Evolutionary conservation across 345 rosid species (phyloP).

Genomic region (Tarenaya hassleriana): DNA sequence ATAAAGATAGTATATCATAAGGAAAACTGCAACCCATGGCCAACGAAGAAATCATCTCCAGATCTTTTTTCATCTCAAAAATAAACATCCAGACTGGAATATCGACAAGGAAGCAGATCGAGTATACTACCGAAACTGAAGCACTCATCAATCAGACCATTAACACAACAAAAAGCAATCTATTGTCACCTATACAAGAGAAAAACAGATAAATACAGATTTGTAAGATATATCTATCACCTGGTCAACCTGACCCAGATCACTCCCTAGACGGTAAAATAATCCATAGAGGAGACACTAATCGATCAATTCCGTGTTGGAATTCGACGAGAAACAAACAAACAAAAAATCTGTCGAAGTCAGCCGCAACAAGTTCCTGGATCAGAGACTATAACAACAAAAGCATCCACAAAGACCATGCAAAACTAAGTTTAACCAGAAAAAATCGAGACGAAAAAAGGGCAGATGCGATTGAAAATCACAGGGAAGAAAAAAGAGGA

Average conservation of each 20-base stretch:
- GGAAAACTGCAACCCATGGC: background rate
- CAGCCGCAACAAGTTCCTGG: background rate
- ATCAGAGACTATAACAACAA: background rate
- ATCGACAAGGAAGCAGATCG: too few species aligned
- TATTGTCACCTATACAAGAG: too few species aligned
- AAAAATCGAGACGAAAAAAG: constrained; percentile 5
- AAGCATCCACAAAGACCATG: background rate
- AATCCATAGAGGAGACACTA: constrained; percentile 10
- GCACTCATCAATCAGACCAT: too few species aligned
- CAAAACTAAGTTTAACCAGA: constrained; percentile 1
- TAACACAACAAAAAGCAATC: too few species aligned
- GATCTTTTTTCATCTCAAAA: background rate
- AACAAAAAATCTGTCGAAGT: constrained; percentile 10
- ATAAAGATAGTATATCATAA: background rate
- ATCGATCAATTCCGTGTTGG: constrained; percentile 5
- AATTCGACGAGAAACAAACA: constrained; percentile 2
- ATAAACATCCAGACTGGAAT: too few species aligned
- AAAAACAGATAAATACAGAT: too few species aligned
- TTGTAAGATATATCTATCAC: background rate
- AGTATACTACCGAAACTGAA: too few species aligned
- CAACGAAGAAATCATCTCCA: background rate
- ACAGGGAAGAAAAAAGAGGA: background rate
- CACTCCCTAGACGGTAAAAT: background rate
- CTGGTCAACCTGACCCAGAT: constrained; percentile 10
- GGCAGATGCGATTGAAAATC: background rate